Evolutionary conservation across 495 filamentous ascomycete species (phyloP), one percentile per base, ranked within the genome.

Genomic region (Pseudevernia furfuracea): DNA sequence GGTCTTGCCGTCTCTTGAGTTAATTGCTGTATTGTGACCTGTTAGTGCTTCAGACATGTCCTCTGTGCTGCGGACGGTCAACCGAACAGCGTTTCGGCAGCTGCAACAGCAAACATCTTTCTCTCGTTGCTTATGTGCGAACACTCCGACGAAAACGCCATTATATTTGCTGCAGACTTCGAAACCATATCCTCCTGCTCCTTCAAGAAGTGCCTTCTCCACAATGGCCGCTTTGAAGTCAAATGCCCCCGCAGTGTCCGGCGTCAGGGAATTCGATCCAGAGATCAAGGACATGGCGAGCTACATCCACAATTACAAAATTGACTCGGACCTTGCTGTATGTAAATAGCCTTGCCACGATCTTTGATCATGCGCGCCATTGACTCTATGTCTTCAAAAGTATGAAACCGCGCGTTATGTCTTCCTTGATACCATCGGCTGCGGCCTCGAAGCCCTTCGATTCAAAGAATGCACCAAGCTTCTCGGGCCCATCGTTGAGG

Each of bases 401-500:
- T 96, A 88, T 70, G 93, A 97, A 75, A 97, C 93, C 30, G 90
- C 90, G 59, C 84, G 89, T 73, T 87, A 90, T 74, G 89, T 92
- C 34, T 89, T 94, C 78, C 84, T 97, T 67, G 94, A 98, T 76
- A 98, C 95, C 41, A 84, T 98, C 12, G 94, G 94, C 71, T 98
- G 94, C 75, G 94, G 94, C 67, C 85, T 97, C 41, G 92, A 97
- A 79, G 94, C 90, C 66, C 83, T 98, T 68, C 88, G 90, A 68
- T 98, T 98, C 80, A 90, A 92, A 76, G 90, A 96, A 77, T 98
- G 94, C 81, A 83, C 87, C 53, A 96, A 96, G 78, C 84, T 97
- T 23, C 85, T 98, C 15, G 94, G 94, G n/a, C 94, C 94, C 37
- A 83, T 95, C 65, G 94, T 98, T 49, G 83, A 87, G 62, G 94